Evolutionary conservation across 768 basidiomycete genomes (phyloP), one percentile per base, ranked within the genome.

Genomic region (Pholiota microspora): DNA sequence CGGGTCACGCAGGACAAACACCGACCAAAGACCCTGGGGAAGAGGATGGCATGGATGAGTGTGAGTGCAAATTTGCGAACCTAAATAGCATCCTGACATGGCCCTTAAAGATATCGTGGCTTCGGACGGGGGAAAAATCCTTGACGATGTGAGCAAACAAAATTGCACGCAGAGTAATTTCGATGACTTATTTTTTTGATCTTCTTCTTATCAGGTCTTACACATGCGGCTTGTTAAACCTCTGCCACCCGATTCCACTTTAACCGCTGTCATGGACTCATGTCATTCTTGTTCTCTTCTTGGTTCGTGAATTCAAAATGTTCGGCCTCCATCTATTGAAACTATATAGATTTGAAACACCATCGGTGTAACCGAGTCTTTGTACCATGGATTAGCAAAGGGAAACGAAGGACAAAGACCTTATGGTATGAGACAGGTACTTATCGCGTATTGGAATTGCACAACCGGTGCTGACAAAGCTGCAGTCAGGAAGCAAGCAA

Each of bases 281-380:
- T 51, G 51, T 12, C 51, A 51, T 16, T 51, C 51, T 6, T 38
- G 51, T 27, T 51, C 51, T 13, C 51, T 51, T 7, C 28, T 51
- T 28, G 51, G 51, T 51, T 2, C 7, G 40, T 15, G 9, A 4
- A 32, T 25, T 23, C 16, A 7, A 18, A 1, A 15, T n/a, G n/a
- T 13, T 15, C 9, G 23, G 16, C 6, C 21, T 28, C 18, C 16
- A 13, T 12, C 29, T 51, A 6, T 21, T 31, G 15, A 9, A 44
- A 7, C 18, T 4, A 6, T 27, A 27, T 28, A 51, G 51, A 51
- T 18, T 40, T 51, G n/a, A 35, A 40, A 15, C 51, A 51, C 18
- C 42, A 40, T 21, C 25, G 25, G 3, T 51, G 51, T 16, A 51
- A 51, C 23, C 25, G 51, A 10, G 51, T 51, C 4, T 44, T 38